Percentiles rank a stretch among this genome's conserved stretches.
Evolutionary conservation across 1,139 yeast genomes (phyloP).

Genomic region (Scheffersomyces titani): DNA sequence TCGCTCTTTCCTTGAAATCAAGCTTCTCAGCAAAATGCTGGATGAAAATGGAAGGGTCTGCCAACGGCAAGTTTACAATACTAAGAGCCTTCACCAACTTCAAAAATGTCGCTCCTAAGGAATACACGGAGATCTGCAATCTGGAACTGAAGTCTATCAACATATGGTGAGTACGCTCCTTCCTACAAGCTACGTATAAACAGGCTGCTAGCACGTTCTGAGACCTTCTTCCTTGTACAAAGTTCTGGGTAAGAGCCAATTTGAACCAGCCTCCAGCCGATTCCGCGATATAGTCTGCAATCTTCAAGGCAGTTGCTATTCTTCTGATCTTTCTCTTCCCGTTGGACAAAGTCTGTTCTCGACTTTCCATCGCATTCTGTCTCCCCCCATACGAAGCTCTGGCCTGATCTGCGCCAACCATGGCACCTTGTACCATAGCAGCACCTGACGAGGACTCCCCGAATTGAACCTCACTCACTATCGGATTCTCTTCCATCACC

Average conservation of each 20-base stretch:
- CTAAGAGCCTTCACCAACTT: slow-evolving; percentile 84
- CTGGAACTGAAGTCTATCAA: slow-evolving; percentile 90
- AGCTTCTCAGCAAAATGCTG: slow-evolving; percentile 90
- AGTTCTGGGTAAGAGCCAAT: slow-evolving; percentile 79
- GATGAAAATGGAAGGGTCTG: slow-evolving; percentile 91
- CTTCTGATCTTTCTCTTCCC: slow-evolving; percentile 77
- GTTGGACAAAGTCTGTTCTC: slow-evolving; percentile 84
- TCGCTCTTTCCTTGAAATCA: slow-evolving; percentile 70
- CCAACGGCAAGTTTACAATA: slow-evolving; percentile 75
- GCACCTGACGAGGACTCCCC: slow-evolving; percentile 93
- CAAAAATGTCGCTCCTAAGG: slow-evolving; percentile 92
- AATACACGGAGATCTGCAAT: slow-evolving; percentile 86
- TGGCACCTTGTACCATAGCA: slow-evolving; percentile 93
- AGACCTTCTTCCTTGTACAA: slow-evolving; percentile 93
- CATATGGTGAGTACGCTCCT: slow-evolving; percentile 90
- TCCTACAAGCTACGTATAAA: slow-evolving; percentile 89
- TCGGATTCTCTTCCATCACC: slow-evolving; percentile 88
- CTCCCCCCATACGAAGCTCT: slow-evolving; percentile 69
- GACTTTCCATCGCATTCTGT: slow-evolving; percentile 73
- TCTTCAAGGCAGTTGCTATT: slow-evolving; percentile 74
- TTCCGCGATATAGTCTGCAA: slow-evolving; percentile 83
- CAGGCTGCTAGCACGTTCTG: slow-evolving; percentile 96
- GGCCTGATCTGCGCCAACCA: slow-evolving; percentile 85
- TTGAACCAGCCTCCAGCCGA: slow-evolving; percentile 89
- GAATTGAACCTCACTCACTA: slow-evolving; percentile 92